Evolutionary conservation across 192 early-diverging fungal species (phyloP).

Genomic region (Chytriomyces confervae): DNA sequence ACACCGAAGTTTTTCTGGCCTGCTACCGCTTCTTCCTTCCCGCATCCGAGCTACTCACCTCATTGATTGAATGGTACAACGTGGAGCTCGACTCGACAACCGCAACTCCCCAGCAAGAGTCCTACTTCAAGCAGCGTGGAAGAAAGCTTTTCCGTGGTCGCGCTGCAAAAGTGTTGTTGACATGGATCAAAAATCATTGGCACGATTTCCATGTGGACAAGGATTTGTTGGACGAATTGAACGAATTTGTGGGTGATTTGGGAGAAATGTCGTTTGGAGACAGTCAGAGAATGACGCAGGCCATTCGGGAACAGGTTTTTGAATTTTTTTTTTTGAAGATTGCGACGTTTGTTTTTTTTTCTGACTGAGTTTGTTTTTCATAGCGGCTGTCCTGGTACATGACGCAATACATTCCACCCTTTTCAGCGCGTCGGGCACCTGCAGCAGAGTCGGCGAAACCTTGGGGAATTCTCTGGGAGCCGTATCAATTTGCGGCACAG

Average conservation of each 20-base stretch:
- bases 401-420: constrained; percentile 57
- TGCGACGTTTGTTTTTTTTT: neutral
- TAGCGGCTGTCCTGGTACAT: constrained; percentile 63
- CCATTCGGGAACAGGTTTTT: constrained; percentile 59
- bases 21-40: constrained; percentile 59
- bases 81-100: constrained; percentile 49
- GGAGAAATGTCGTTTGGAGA: constrained; percentile 54
- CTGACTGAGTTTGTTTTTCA: neutral
- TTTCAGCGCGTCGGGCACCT: constrained; percentile 40
- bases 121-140: constrained; percentile 44
- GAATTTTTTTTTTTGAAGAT: neutral
- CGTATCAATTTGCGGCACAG: constrained; percentile 56
- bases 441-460: constrained; percentile 42
- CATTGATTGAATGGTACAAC: constrained; percentile 64
- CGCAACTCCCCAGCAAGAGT: constrained; percentile 40
- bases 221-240: constrained; percentile 45
- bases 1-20: constrained; percentile 61
- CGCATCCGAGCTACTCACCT: constrained; percentile 40
- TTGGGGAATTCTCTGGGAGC: constrained; percentile 53
- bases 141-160: constrained; percentile 52
- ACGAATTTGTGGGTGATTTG: constrained; percentile 54
- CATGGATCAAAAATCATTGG: constrained; percentile 66
- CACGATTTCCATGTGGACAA: constrained; percentile 55
- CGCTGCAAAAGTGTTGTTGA: constrained; percentile 46
- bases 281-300: constrained; percentile 60